Evolutionary conservation across 257 asterid genomes (phyloP).

Genomic region (Lycium barbarum): DNA sequence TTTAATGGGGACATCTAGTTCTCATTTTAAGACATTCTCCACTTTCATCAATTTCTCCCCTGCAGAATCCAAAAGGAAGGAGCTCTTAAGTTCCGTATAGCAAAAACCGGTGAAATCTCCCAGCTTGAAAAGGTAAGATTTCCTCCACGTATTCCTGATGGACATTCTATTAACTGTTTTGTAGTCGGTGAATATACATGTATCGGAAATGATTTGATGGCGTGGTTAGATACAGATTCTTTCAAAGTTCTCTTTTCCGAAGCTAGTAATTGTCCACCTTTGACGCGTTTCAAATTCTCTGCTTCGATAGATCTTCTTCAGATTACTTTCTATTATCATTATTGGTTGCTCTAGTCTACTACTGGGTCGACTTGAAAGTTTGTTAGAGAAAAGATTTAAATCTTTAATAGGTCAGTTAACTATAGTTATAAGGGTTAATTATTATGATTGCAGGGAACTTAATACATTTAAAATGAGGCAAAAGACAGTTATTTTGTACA

Average conservation of each 20-base stretch:
- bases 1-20: conserved; percentile 10
- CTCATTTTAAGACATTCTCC: neutral
- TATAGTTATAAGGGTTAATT: neutral
- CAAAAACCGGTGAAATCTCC: conserved; percentile 71
- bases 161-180: conserved; percentile 16
- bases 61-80: conserved; percentile 82
- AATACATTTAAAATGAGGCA: neutral
- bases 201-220: conserved; percentile 2
- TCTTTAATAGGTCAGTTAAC: neutral
- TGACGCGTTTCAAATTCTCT: conserved; percentile 4
- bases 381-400: neutral
- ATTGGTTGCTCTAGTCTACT: neutral
- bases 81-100: conserved; percentile 72
- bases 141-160: conserved; percentile 20
- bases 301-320: neutral
- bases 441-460: neutral
- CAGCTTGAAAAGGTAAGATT: conserved; percentile 72
- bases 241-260: conserved; percentile 3
- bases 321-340: neutral
- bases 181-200: neutral
- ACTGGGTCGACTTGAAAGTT: conserved; percentile 22
- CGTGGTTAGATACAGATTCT: neutral
- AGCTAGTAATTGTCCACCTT: conserved; percentile 19
- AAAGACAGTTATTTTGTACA: neutral
- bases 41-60: conserved; percentile 29